Conservation (phyloP, 306 rosid genomes). For the Corylus americana region DNA sequence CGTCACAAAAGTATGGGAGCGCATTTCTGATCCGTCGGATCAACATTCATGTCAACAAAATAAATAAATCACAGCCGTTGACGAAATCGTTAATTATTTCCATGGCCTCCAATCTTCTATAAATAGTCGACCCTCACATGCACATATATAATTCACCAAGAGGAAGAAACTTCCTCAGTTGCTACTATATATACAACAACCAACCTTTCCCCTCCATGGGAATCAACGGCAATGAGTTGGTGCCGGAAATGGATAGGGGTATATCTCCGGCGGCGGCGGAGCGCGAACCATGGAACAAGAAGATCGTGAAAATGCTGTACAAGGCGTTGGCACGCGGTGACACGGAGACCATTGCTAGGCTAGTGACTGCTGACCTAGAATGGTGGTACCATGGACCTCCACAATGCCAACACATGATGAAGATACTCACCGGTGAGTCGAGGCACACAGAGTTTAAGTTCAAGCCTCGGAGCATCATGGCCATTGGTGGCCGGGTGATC, state of each 20-base stretch:
- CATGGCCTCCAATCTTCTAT: not conserved
- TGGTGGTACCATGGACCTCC: constrained; percentile 45
- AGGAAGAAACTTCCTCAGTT: not conserved
- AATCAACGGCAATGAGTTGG: not conserved
- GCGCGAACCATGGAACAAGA: not conserved
- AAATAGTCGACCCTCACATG: not conserved
- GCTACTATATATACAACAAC: not conserved
- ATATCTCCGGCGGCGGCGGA: not conserved
- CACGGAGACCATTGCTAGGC: constrained; percentile 2
- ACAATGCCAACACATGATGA: constrained; percentile 34
- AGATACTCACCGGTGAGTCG: constrained; percentile 27
- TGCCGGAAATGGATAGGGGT: not conserved
- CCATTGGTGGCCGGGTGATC: constrained; percentile 23
- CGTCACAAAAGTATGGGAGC: not conserved
- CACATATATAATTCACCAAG: not conserved
- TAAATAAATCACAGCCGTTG: not conserved
- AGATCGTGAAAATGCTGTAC: constrained; percentile 26
- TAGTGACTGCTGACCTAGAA: constrained; percentile 21
- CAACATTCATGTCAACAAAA: not conserved
- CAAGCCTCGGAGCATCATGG: constrained; percentile 27
- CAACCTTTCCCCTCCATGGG: not conserved
- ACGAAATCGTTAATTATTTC: not conserved
- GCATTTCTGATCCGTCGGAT: not conserved
- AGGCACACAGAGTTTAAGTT: constrained; percentile 25
- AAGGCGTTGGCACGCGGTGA: constrained; percentile 24